Evolutionary conservation across 345 rosid genomes (phyloP), one percentile per base, ranked within the genome.

Genomic region (Mangifera indica): DNA sequence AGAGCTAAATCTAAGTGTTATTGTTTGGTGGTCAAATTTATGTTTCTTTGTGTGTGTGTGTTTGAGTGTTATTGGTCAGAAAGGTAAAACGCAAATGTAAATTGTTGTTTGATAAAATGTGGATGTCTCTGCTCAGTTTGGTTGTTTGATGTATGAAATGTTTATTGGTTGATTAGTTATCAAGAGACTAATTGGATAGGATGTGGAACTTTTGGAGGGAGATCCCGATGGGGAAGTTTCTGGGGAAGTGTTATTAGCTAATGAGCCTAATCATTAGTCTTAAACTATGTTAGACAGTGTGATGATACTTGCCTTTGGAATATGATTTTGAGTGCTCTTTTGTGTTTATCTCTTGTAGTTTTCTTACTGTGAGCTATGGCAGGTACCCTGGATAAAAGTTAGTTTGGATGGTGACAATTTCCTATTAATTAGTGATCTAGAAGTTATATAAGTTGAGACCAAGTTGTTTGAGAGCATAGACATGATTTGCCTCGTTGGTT

Each of bases 291-390:
- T 17, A 56, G 21, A 15, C 7, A 54, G 2, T 26, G 71, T 29
- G 15, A 6, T 37, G 61, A 34, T 67, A 42, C 48, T 22, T 68
- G 49, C 34, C 22, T 69, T 45, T 24, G 29, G 44, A 24, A 40
- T 45, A 44, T 10, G n/a, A 69, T 25, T 57, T 29, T 60, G 34
- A 12, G 45, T 26, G 74, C 60, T 45, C 18, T 60, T 66, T 60
- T 26, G 34, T 51, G 10, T 60, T 71, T 1, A 29, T 20, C 45
- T 13, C 46, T 46, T 1, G 5, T 46, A 59, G 20, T 26, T 29
- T 20, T 42, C 12, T 4, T 59, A 45, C 26, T 60, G 17, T 37
- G 64, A 17, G 52, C 42, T 69, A 42, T 56, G 72, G 26, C 54
- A 42, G 63, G 10, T 14, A 24, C 24, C 4, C 6, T 11, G 56